phyloP scores from a whole-genome alignment of 805 yeast genomes.

The Kuraishia borneana region DNA sequence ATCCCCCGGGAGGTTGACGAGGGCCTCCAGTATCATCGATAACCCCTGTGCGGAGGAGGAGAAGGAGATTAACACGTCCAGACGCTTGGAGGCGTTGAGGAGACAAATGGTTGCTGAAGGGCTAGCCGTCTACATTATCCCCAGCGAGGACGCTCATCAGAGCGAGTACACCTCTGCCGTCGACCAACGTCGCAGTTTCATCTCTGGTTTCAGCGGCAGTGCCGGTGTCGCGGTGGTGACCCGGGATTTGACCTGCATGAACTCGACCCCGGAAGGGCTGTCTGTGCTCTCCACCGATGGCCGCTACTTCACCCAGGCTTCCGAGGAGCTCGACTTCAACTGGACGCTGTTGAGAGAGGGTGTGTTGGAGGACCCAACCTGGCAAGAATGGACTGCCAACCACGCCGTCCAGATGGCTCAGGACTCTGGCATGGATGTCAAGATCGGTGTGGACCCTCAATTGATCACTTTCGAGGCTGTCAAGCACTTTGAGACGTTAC shows the following conservation, averaged over 20 bases:
- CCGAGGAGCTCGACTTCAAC: constrained; percentile 46
- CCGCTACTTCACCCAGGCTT: constrained; percentile 48
- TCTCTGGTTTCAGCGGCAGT: constrained; percentile 85
- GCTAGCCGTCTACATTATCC: constrained; percentile 52
- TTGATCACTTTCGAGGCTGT: constrained; percentile 27
- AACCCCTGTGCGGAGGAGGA: constrained; percentile 6
- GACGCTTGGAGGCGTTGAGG: constrained; percentile 52
- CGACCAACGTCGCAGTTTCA: constrained; percentile 75
- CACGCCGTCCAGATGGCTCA: constrained; percentile 38
- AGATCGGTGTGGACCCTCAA: constrained; percentile 37
- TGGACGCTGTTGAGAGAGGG: constrained; percentile 48
- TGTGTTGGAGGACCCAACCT: constrained; percentile 33
- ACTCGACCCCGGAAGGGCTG: constrained; percentile 39
- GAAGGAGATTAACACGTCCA: constrained; percentile 43
- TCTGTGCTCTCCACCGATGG: constrained; percentile 52
- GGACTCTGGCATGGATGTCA: constrained; percentile 27
- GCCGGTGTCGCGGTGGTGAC: constrained; percentile 87
- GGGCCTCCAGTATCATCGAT: constrained; percentile 4
- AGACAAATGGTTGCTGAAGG: constrained; percentile 43
- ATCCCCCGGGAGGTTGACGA: constrained; percentile 6
- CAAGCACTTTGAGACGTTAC: constrained; percentile 19
- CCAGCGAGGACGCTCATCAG: constrained; percentile 87
- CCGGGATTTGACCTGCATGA: constrained; percentile 39
- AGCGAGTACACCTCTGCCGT: constrained; percentile 77
- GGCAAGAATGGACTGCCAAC: constrained; percentile 48